A percentile compares a stretch with the other conserved stretches of the same genome.
phyloP scores from a whole-genome alignment of 768 basidiomycete genomes.

The Naganishia onofrii region DNA sequence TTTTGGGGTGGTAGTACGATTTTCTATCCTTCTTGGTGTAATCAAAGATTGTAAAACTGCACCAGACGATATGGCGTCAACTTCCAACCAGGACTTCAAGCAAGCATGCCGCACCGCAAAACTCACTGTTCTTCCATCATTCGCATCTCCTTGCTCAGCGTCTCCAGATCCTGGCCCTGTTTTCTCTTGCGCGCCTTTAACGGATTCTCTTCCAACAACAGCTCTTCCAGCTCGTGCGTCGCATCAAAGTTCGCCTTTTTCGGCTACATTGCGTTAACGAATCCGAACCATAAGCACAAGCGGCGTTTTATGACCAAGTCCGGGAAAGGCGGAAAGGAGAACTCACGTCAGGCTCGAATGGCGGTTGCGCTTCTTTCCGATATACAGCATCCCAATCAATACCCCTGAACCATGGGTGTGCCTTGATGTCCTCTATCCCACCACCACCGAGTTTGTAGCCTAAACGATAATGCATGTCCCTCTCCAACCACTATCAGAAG shows the following conservation, averaged over 20 bases:
- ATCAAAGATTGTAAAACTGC: constrained; percentile 85
- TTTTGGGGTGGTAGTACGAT: constrained; percentile 78
- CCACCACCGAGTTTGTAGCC: constrained; percentile 74
- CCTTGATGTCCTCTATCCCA: constrained; percentile 72
- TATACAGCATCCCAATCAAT: constrained; percentile 79
- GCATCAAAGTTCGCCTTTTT: constrained; percentile 99
- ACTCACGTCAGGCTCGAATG: constrained; percentile 90
- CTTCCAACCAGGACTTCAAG: neutral
- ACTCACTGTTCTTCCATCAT: constrained; percentile 95
- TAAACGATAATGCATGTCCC: constrained; percentile 74
- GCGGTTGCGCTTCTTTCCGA: constrained; percentile 64
- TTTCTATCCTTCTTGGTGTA: constrained; percentile 87
- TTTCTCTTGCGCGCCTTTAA: constrained; percentile 91
- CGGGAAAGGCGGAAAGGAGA: no score
- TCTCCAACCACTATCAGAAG: constrained; percentile 70
- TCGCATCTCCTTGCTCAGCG: constrained; percentile 83
- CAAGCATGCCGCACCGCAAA: constrained; percentile 2
- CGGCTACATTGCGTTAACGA: constrained; percentile 58
- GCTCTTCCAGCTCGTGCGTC: constrained; percentile 94
- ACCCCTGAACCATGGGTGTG: constrained; percentile 77
- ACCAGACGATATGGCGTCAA: constrained; percentile 25
- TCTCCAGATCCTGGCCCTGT: constrained; percentile 79
- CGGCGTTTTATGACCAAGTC: neutral
- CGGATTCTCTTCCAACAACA: constrained; percentile 92
- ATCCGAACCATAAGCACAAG: neutral